These are phyloP conservation scores for Arachnomyces sp. DNA, from an alignment of 2,329 filamentous ascomycete genomes.

Conservation along the genomic window DNA sequence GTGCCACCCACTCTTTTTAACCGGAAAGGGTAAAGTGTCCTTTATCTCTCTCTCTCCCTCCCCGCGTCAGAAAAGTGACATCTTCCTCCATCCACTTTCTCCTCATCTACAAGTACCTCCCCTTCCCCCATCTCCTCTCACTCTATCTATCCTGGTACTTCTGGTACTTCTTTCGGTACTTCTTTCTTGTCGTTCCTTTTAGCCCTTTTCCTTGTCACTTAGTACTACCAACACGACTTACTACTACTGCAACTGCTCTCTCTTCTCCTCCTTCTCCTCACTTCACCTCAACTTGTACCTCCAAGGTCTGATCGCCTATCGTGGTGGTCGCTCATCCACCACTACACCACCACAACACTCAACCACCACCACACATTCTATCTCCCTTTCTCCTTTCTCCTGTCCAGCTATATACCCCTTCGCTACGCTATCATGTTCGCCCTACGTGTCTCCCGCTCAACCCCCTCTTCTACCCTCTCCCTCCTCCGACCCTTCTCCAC, in stretches of 20 bases:
- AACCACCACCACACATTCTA: constrained; percentile 5
- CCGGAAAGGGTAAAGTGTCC: no score
- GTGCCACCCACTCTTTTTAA: constrained; percentile 4
- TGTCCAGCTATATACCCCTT: no score
- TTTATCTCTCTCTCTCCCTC: constrained; percentile 3
- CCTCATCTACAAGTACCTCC: constrained; percentile 10
- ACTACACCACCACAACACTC: background rate
- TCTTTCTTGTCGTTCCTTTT: constrained; percentile 12
- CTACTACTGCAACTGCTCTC: no score
- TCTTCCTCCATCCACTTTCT: constrained; percentile 5
- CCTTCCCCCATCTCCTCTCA: constrained; percentile 7
- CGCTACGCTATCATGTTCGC: constrained; percentile 29
- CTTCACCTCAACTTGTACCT: no score
- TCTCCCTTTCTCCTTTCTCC: constrained; percentile 1
- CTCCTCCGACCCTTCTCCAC: constrained; percentile 52
- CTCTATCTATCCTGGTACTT: background rate
- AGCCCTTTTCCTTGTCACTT: constrained; percentile 14
- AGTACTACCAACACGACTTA: no score
- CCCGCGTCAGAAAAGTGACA: no score
- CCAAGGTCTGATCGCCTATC: background rate
- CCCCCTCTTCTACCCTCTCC: constrained; percentile 38
- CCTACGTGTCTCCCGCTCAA: constrained; percentile 42
- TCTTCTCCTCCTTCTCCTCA: no score
- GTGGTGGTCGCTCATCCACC: background rate
- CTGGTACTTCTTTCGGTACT: constrained; percentile 13